These are phyloP conservation scores for Apiospora marii DNA, from an alignment of 2,329 filamentous ascomycete genomes.

Conservation along the genomic window DNA sequence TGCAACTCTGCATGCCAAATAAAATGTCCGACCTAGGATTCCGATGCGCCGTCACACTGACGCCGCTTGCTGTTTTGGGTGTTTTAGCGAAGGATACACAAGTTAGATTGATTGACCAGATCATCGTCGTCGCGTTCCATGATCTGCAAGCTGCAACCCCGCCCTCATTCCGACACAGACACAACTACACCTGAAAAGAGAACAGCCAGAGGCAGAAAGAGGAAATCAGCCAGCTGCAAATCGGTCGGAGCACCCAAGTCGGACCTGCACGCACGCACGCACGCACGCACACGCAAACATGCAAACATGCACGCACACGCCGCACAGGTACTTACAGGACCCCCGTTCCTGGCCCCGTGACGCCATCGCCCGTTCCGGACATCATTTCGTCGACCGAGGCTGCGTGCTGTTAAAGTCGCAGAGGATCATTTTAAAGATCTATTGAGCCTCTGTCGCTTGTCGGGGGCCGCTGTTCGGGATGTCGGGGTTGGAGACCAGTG, in stretches of 20 bases:
- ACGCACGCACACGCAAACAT: no score
- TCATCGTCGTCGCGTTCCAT: slow-evolving; percentile 3
- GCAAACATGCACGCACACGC: not conserved
- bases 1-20: not conserved
- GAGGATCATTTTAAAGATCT: not conserved
- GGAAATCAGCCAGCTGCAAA: not conserved
- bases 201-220: not conserved
- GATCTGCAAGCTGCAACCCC: slow-evolving; percentile 15
- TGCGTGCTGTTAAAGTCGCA: not conserved
- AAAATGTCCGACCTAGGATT: no score
- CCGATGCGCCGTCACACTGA: not conserved
- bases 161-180: not conserved
- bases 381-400: not conserved
- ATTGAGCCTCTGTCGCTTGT: no score
- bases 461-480: not conserved
- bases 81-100: not conserved
- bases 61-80: not conserved
- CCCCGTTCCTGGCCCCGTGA: not conserved
- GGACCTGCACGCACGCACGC: no score
- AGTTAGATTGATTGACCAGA: not conserved
- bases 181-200: not conserved
- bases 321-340: no score
- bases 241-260: not conserved
- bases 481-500: not conserved
- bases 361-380: not conserved